Base-by-base conservation (phyloP, 768 basidiomycete species). In the Hericium alpestre region DNA sequence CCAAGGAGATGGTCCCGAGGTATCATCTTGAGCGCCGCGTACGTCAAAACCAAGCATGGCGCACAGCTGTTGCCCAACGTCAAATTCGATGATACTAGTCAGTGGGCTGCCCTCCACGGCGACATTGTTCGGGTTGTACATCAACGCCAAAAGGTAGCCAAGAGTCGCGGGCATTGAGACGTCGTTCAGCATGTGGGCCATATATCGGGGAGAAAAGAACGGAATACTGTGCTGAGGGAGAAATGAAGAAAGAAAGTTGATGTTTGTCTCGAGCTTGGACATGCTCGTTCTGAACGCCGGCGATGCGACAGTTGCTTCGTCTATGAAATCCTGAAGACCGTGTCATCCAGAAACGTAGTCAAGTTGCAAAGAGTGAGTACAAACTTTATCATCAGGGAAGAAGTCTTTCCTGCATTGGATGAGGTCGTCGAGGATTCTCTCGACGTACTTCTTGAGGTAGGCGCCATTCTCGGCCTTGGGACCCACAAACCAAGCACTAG, bases 61-160 rank as follows among this genome's bases (percentile, higher is more conserved):
- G 57, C 72, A 76, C 40, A 76, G 61, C 16, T 76, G 67, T 47
- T 65, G 62, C 16, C 75, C 76, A 18, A 73, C 76, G 16, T 69
- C 64, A 25, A 65, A 58, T 59, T 77, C 76, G 37, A 77, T 60
- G 12, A 66, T 39, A 8, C 72, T 71, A 1, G 75, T 74, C 12
- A 74, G 59, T 0, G 76, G 76, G 32, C 68, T 67, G 2, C 71
- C 72, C 58, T 76, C 74, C 22, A 68, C 64, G 7, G 74, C 70
- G 53, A 74, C 71, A 60, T 78, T 77, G 66, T 78, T 77, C 7
- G 70, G 76, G 59, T 78, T 78, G 61, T 68, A 61, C 52, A 70
- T 53, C 38, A 67, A 56, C 11, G 61, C 63, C 48, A 64, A 54
- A 4, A 68, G 48, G 22, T 62, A 68, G 15, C 65, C 67, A 8